phyloP scores from a whole-genome alignment of 441 rosid genomes.

The Raphanus hybrid region DNA sequence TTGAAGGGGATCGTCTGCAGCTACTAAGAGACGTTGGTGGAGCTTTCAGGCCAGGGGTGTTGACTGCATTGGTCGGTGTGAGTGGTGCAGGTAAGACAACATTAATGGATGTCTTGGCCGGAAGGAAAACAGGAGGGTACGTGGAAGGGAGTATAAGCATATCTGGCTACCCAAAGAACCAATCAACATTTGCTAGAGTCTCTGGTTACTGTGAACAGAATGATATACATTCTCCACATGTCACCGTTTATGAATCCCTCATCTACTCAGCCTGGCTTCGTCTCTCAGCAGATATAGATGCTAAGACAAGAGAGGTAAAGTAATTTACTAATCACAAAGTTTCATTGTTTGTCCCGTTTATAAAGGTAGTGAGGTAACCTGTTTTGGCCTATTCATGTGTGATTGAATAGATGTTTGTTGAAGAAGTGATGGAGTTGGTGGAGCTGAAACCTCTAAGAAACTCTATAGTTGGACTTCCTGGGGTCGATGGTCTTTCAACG shows the following conservation, averaged over 20 bases:
- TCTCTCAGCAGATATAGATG: constrained; percentile 64
- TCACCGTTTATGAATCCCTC: constrained; percentile 85
- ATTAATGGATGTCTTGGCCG: constrained; percentile 90
- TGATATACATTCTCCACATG: constrained; percentile 90
- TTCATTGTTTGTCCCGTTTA: not conserved
- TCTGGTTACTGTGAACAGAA: constrained; percentile 93
- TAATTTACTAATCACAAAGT: not conserved
- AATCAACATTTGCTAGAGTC: constrained; percentile 87
- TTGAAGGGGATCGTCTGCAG: constrained; percentile 72
- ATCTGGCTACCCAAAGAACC: constrained; percentile 89
- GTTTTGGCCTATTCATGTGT: not conserved
- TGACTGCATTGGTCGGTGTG: constrained; percentile 92
- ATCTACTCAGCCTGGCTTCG: constrained; percentile 93
- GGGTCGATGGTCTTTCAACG: constrained; percentile 76
- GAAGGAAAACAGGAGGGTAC: constrained; percentile 89
- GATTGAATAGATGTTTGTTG: constrained; percentile 68
- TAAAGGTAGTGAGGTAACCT: not conserved
- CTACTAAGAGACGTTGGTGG: constrained; percentile 77
- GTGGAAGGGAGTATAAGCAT: constrained; percentile 71
- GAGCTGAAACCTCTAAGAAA: constrained; percentile 71
- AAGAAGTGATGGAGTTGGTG: constrained; percentile 83
- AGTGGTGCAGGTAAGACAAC: constrained; percentile 99
- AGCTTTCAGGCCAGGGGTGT: constrained; percentile 78
- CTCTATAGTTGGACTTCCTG: constrained; percentile 86
- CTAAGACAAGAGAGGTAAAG: constrained; percentile 59